Evolutionary conservation across 306 rosid genomes (phyloP).

Genomic region (Quercus parvula): DNA sequence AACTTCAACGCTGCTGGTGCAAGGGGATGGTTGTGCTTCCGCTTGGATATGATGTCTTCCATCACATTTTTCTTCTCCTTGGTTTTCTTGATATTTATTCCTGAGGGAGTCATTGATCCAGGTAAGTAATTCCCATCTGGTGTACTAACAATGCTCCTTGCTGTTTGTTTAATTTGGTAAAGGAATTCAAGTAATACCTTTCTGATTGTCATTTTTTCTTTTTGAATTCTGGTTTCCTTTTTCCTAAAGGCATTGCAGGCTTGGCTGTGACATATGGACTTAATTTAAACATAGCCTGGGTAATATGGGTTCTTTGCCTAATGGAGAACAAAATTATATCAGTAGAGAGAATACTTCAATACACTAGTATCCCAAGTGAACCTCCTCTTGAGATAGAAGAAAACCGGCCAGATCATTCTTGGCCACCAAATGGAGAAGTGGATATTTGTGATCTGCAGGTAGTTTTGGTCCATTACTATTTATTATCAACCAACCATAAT

Average conservation of each 20-base stretch:
- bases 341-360: conserved; percentile 67
- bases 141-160: neutral
- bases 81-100: conserved; percentile 66
- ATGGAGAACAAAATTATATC: conserved; percentile 69
- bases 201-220: neutral
- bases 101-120: conserved; percentile 71
- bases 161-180: neutral
- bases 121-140: conserved; percentile 37
- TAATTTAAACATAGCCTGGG: conserved; percentile 43
- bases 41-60: conserved; percentile 66
- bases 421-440: conserved; percentile 64
- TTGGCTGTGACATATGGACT: conserved; percentile 70
- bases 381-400: conserved; percentile 58
- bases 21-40: conserved; percentile 79
- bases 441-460: conserved; percentile 61
- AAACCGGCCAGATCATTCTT: conserved; percentile 40
- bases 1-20: conserved; percentile 63
- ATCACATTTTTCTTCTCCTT: conserved; percentile 69
- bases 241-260: conserved; percentile 57
- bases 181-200: neutral
- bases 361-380: conserved; percentile 49
- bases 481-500: neutral
- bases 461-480: neutral
- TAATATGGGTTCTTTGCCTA: conserved; percentile 46
- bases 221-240: neutral